Base-by-base conservation (phyloP, 495 filamentous ascomycete genomes). In the Podospora appendiculata region DNA sequence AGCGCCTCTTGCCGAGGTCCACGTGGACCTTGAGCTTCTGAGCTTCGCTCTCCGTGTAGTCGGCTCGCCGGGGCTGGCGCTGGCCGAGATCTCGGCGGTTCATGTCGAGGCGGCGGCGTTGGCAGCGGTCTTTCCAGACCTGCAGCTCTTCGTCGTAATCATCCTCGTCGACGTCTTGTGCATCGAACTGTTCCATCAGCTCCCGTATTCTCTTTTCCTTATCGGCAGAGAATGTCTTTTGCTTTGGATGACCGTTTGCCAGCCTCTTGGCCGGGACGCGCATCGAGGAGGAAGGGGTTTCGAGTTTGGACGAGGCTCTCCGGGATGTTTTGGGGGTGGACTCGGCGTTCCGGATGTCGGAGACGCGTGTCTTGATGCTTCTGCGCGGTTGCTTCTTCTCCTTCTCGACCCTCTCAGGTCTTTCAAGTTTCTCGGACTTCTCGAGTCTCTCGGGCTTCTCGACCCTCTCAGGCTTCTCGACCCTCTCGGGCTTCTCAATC, bases 141-240 rank as follows among this genome's bases (percentile, higher is more conserved):
- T 78, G 60, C 34, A 70, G 68, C 45, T 86, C 82, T 2, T 66
- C 65, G 16, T 83, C 83, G 51, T 83, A 87, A 0, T 82, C 84
- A 25, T 81, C 65, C 9, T 72, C 71, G 40, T 91, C 85, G 34
- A 86, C 59, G 55, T 88, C 84, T 50, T 83, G 87, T 33, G 69
- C 72, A 48, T 93, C 89, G 44, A 93, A 79, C 48, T 84, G 79
- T 4, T 76, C 74, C 56, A 87, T 70, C 14, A 78, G 65, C n/a
- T 73, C 76, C 53, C 81, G 77, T 13, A 93, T 79, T 48, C 77
- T 81, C 58, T 86, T 84, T 39, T 84, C 77, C 56, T 90, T 85
- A 19, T 85, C 81, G 39, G 79, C 78, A 8, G 83, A 77, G 35
- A 80, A 66, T 1, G 69, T 60, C 56, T 77, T 80, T 14, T 75